These are phyloP conservation scores for Lecanosticta acicola DNA, from an alignment of 2,329 filamentous ascomycete genomes.

Conservation along the genomic window DNA sequence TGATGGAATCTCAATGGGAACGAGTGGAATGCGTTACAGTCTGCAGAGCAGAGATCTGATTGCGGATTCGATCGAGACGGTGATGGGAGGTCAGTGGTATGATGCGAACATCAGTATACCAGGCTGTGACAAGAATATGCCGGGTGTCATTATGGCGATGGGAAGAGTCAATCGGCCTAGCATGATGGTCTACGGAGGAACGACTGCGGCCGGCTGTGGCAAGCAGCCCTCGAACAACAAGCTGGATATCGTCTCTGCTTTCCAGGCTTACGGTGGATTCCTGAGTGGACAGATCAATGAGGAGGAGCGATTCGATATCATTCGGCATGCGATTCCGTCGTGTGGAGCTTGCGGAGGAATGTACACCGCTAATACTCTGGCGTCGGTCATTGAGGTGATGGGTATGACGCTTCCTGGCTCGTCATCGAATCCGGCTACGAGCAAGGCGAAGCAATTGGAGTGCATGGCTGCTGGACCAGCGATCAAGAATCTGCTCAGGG, in stretches of 20 bases:
- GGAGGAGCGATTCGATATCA: conserved; percentile 88
- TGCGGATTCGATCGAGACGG: conserved; percentile 96
- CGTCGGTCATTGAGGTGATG: conserved; percentile 47
- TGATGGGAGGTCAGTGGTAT: conserved; percentile 99
- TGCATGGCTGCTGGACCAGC: conserved; percentile 47
- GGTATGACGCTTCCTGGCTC: conserved; percentile 48
- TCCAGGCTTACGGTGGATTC: conserved; percentile 96
- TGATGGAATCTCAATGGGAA: conserved; percentile 97
- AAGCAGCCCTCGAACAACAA: conserved; percentile 58
- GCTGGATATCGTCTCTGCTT: conserved; percentile 93
- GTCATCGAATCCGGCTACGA: conserved; percentile 47
- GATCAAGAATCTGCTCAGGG: conserved; percentile 47
- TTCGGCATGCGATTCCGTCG: conserved; percentile 82
- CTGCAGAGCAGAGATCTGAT: conserved; percentile 89
- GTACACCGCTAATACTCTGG: conserved; percentile 52
- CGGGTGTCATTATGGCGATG: conserved; percentile 69
- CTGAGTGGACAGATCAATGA: conserved; percentile 87
- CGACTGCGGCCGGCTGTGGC: conserved; percentile 86
- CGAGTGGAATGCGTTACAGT: conserved; percentile 84
- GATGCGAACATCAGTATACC: conserved; percentile 95
- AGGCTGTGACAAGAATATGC: conserved; percentile 99
- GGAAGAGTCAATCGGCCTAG: conserved; percentile 88
- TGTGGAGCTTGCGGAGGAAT: conserved; percentile 81
- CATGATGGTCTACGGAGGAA: conserved; percentile 96
- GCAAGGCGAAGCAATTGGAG: conserved; percentile 47